Evolutionary conservation across 257 asterid genomes (phyloP), one percentile per base, ranked within the genome.

Genomic region (Solanum piurae): DNA sequence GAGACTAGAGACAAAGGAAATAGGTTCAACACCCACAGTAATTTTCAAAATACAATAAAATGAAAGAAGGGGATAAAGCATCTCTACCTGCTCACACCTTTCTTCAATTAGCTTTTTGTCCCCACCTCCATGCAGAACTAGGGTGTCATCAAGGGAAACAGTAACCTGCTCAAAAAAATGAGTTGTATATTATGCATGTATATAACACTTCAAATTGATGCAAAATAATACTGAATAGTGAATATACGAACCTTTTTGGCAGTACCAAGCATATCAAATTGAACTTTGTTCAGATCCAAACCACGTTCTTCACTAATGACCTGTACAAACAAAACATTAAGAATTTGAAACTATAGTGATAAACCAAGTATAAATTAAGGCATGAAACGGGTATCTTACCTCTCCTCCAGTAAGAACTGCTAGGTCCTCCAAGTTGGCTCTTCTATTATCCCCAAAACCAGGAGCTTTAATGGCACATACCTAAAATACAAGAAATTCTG

Each of bases 381-480:
- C 34, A 36, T 12, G 62, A 74, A 90, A 88, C 40, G 68, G 74
- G 88, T 86, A 72, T 91, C 94, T 86, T 85, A 96, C 99, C 96
- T 95, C 95, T 87, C 96, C 99, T 55, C 99, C 99, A 52, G 99
- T 95, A 88, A 95, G 95, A 92, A 96, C 88, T 88, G 98, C 98
- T 75, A 96, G 99, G 88, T 96, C 99, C 91, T 94, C 98, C 88
- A 96, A 83, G 90, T 87, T 96, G 88, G 96, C 96, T 93, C 95
- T 91, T 91, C 92, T 92, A 90, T 89, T 95, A 83, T 96, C 99
- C 90, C 99, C 99, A 94, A 95, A 96, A 89, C 98, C 98, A 90
- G 99, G 98, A 92, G 99, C 94, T 94, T 96, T 95, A 90, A 96
- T 94, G 86, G 98, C 99, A 93, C 98, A 96, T 62, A 96, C 97